Conservation (phyloP, 2,329 filamentous ascomycete genomes). For the Pseudocercospora fuligena region DNA sequence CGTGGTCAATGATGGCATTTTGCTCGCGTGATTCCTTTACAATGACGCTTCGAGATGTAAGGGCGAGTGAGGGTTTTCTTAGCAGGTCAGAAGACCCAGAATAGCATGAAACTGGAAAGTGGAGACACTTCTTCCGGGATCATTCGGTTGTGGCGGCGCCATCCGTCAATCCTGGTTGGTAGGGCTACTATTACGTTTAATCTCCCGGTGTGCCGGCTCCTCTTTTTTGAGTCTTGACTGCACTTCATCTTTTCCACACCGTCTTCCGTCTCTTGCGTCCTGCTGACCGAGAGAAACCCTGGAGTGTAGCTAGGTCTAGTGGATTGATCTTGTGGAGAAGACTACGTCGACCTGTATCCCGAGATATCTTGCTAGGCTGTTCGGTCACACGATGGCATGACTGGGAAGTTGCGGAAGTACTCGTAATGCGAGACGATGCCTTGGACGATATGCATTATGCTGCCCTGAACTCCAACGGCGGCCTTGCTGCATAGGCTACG, state of each 20-base stretch:
- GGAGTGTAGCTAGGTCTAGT: background rate
- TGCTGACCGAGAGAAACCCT: background rate
- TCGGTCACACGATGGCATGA: background rate
- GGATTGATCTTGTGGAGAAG: background rate
- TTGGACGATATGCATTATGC: background rate
- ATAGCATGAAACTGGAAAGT: background rate
- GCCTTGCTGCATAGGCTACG: no score
- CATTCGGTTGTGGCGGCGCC: background rate
- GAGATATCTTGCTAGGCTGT: no score
- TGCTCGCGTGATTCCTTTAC: background rate
- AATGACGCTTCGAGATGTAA: no score
- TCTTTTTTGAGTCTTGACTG: background rate
- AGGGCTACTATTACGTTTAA: background rate
- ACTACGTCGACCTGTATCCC: no score
- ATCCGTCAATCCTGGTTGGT: background rate
- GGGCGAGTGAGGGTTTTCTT: background rate
- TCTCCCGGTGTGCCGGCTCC: background rate
- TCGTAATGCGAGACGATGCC: background rate
- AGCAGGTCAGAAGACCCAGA: slow-evolving; percentile 2
- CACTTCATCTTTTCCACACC: slow-evolving; percentile 1
- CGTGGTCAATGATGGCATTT: background rate
- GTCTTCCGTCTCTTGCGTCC: background rate
- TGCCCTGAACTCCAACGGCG: no score
- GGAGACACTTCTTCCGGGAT: background rate
- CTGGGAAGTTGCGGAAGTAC: background rate